Base-by-base conservation (phyloP, 768 basidiomycete genomes). In the Albatrellus ellisii region DNA sequence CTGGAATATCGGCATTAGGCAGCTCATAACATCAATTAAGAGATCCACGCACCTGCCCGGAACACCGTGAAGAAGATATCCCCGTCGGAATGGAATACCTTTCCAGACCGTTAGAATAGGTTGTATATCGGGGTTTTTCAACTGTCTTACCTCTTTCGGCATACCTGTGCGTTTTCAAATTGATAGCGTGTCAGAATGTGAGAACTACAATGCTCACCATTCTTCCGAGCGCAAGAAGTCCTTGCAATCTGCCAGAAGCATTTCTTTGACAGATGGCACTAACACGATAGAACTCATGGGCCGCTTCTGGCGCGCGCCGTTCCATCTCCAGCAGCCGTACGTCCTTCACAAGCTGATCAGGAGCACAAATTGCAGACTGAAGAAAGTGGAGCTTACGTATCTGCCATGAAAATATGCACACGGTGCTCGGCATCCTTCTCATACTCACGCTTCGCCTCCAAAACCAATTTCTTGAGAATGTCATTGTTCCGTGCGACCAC, bases 221-320 rank as follows among this genome's bases (percentile, higher is more conserved):
- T 87, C 82, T 54, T 89, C 86, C 14, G 86, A 87, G 38, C 70
- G 68, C 54, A 88, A 59, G 62, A 88, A 88, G 55, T 87, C 85
- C 53, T 73, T 84, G 66, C 86, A 88, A 59, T 91, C 87, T 8
- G 78, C 73, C 18, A 89, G 64, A 44, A 89, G 75, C 85, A 90
- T 90, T 56, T 90, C 88, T 54, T 88, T 88, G 7, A 89, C 84
- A 32, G 83, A 85, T 4, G 86, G 84, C 52, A 89, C 85, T 9
- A 90, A 69, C 11, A 90, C 86, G 46, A 91, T 89, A n/a, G 86
- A 89, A 53, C 80, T 84, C 79, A 91, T 81, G 0, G 88, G 87
- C 25, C 87, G 72, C 60, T 91, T 91, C 53, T 88, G 83, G 37
- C 85, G 71, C 4, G 86, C 82, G 32, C 85, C 87, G 51, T 86